A percentile compares a stretch with the other conserved stretches of the same genome.
Conservation (phyloP, 2,329 filamentous ascomycete genomes). For the Metarhizium anisopliae region DNA sequence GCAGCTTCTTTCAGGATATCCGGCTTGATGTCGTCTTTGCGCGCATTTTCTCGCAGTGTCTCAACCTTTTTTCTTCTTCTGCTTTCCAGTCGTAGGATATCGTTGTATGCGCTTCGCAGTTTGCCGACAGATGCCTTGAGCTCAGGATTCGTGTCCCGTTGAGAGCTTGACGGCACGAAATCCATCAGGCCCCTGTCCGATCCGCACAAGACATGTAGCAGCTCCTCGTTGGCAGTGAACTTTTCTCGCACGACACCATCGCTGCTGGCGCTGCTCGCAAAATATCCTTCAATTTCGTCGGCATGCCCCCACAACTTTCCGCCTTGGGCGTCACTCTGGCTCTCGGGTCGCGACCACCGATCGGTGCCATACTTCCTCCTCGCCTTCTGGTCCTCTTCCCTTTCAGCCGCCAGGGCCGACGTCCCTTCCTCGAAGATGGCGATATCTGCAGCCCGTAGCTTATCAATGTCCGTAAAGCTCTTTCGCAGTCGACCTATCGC, state of each 20-base stretch:
- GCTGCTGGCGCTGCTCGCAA: constrained; percentile 53
- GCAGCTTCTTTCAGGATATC: constrained; percentile 77
- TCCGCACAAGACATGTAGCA: constrained; percentile 68
- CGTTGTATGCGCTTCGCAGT: constrained; percentile 73
- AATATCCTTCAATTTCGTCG: constrained; percentile 77
- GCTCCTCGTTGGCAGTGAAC: constrained; percentile 63
- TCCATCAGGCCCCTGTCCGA: constrained; percentile 75
- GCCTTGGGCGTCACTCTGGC: constrained; percentile 56
- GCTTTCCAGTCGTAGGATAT: constrained; percentile 75
- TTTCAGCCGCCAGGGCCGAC: constrained; percentile 67
- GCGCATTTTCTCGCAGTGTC: constrained; percentile 66
- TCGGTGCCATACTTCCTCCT: constrained; percentile 77
- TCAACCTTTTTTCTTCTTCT: constrained; percentile 73
- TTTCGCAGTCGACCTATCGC: constrained; percentile 68
- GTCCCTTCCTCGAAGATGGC: constrained; percentile 77
- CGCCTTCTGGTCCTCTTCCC: constrained; percentile 71
- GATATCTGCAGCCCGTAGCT: constrained; percentile 72
- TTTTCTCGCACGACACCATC: constrained; percentile 64
- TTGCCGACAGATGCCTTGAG: constrained; percentile 72
- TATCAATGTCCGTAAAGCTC: constrained; percentile 82
- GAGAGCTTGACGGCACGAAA: constrained; percentile 78
- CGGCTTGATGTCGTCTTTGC: constrained; percentile 78
- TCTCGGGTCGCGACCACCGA: constrained; percentile 66
- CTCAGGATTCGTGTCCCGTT: constrained; percentile 68
- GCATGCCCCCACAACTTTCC: constrained; percentile 66